A percentile compares a stretch with the other conserved stretches of the same genome.
Evolutionary conservation across 2,329 filamentous ascomycete species (phyloP).

Genomic region (Dothideomycetidae sp.): DNA sequence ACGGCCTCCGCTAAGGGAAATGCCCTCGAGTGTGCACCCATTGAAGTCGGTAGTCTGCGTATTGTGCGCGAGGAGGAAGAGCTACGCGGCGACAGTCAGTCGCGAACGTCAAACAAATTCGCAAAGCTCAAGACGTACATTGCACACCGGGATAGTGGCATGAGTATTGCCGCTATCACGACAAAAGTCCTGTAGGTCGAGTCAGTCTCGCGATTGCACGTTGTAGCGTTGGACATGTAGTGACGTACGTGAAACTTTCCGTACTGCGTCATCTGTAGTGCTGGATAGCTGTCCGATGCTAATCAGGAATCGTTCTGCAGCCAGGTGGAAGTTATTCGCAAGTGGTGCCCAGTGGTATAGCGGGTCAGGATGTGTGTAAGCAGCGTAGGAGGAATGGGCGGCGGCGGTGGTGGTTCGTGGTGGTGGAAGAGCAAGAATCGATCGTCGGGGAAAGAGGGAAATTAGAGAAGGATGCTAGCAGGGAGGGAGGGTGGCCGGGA

Average conservation of each 20-base stretch:
- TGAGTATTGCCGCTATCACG: constrained; percentile 31
- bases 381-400: background rate
- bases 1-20: constrained; percentile 49
- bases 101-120: constrained; percentile 3
- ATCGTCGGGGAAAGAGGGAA: background rate
- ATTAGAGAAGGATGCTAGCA: background rate
- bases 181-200: constrained; percentile 33
- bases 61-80: constrained; percentile 46
- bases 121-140: constrained; percentile 28
- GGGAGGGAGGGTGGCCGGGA: background rate
- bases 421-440: background rate
- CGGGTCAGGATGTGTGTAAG: too few species aligned
- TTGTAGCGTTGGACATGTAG: background rate
- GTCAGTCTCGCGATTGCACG: constrained; percentile 12
- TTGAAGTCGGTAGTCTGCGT: constrained; percentile 42
- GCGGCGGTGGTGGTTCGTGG: background rate
- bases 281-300: constrained; percentile 3
- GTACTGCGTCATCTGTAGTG: constrained; percentile 16
- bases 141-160: constrained; percentile 30
- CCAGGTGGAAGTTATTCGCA: too few species aligned
- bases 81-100: constrained; percentile 31
- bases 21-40: constrained; percentile 64
- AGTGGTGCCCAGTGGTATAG: too few species aligned
- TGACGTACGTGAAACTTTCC: constrained; percentile 20
- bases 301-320: too few species aligned